phyloP scores from a whole-genome alignment of 768 basidiomycete species.

The Ramaria rubella region DNA sequence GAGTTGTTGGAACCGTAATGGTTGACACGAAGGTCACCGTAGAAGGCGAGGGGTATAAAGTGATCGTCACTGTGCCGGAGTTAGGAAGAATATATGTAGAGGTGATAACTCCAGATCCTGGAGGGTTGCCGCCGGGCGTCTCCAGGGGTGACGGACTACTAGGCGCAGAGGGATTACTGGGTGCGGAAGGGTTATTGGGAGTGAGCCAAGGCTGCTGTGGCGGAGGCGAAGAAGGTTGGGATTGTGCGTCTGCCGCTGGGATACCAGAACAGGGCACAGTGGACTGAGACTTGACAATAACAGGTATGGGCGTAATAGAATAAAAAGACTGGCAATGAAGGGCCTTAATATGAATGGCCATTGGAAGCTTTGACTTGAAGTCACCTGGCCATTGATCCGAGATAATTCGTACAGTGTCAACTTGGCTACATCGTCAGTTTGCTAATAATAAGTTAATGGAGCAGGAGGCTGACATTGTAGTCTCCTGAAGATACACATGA shows the following conservation, averaged over 20 bases:
- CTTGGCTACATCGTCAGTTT: conserved; percentile 21
- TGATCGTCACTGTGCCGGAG: background rate
- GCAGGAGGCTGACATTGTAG: conserved; percentile 35
- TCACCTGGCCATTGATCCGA: conserved; percentile 24
- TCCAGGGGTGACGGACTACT: background rate
- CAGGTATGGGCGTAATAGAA: conserved; percentile 35
- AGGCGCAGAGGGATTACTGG: too few species aligned
- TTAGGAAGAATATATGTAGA: background rate
- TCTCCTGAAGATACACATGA: conserved; percentile 33
- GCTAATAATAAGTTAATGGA: background rate
- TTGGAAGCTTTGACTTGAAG: background rate
- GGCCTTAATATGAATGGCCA: too few species aligned
- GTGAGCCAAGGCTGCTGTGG: conserved; percentile 24
- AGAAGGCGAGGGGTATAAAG: background rate
- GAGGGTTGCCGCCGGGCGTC: background rate
- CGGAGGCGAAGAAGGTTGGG: conserved; percentile 31
- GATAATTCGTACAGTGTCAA: conserved; percentile 42
- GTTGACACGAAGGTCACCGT: background rate
- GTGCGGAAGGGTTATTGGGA: too few species aligned
- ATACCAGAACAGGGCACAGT: conserved; percentile 22
- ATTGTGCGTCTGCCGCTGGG: conserved; percentile 17
- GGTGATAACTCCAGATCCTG: background rate
- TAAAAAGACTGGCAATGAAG: conserved; percentile 26
- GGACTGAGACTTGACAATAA: conserved; percentile 28
- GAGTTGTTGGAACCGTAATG: background rate